Evolutionary conservation across 2,329 filamentous ascomycete genomes (phyloP).

Genomic region (Aspergillus melleus): DNA sequence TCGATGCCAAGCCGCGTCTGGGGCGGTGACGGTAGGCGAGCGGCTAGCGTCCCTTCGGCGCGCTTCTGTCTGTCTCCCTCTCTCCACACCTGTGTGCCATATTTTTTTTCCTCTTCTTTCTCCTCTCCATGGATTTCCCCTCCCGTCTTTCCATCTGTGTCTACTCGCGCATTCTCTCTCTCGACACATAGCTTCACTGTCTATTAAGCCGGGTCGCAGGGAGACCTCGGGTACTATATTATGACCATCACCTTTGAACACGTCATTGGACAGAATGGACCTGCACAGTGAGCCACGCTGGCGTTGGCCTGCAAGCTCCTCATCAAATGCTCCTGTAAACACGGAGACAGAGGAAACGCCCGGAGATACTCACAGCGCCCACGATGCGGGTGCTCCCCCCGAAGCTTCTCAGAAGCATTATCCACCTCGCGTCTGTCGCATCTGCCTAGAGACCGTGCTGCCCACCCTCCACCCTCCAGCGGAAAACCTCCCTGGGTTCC

Average conservation of each 20-base stretch:
- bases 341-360: conserved; percentile 8
- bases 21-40: conserved; percentile 26
- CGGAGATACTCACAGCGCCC: conserved; percentile 12
- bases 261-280: conserved; percentile 16
- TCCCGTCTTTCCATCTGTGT: neutral
- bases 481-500: conserved; percentile 55
- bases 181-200: neutral
- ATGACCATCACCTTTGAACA: conserved; percentile 7
- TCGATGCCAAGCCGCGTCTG: conserved; percentile 19
- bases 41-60: conserved; percentile 17
- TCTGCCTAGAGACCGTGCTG: conserved; percentile 74
- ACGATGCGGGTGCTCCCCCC: conserved; percentile 15
- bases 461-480: conserved; percentile 60
- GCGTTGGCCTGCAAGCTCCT: conserved; percentile 23
- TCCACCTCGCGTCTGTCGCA: conserved; percentile 76
- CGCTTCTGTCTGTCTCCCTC: conserved; percentile 15
- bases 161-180: neutral
- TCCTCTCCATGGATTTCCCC: neutral
- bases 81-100: neutral
- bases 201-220: conserved; percentile 15
- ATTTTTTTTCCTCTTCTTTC: conserved; percentile 16
- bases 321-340: conserved; percentile 7
- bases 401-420: conserved; percentile 53
- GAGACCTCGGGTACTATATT: conserved; percentile 15
- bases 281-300: conserved; percentile 26